Evolutionary conservation across 2,329 filamentous ascomycete genomes (phyloP), one percentile per base, ranked within the genome.

Genomic region (Talaromyces rugulosus): DNA sequence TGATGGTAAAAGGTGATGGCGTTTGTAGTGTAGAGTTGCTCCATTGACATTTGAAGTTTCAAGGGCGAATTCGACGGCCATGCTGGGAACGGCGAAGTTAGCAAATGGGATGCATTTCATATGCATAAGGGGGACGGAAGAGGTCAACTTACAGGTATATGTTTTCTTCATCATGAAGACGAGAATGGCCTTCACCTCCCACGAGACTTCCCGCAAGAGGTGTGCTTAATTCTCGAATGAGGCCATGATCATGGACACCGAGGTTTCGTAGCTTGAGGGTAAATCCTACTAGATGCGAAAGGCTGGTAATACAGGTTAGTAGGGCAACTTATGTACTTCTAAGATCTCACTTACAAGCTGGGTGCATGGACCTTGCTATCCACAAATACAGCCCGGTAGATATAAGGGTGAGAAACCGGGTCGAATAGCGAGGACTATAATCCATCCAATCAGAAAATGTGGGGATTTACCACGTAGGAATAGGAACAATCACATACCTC

Each of bases 301-400:
- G 88, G 71, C 83, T 86, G 44, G 51, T 5, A 40, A 5, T 23
- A 12, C 33, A 8, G 23, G 63, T 69, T 58, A 67, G 28, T 42
- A 60, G 33, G 18, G 55, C 11, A 51, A 18, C n/a, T 52, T 12
- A 44, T 8, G 33, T 2, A 40, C 16, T 23, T 34, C 6, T 12
- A 6, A 30, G 16, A 16, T 59, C 42, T 50, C 16, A 67, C 83
- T 71, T 71, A 86, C 84, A 99, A 99, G 74, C 96, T 93, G 2
- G 93, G 92, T 0, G 93, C 90, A 73, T 98, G 94, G 36, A 97
- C 84, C 63, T 93, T 88, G 30, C 93, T 91, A 75, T 99, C 94
- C 59, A 99, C 90, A 72, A 98, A 98, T 16, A 96, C 92, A n/a
- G 93, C 91, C 31, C 95, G 88, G 74, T 92, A 96, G 62, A 98